Percentiles rank a stretch among this genome's conserved stretches.
Evolutionary conservation across 2,329 filamentous ascomycete genomes (phyloP).

Genomic region (Colletotrichum australisinense): DNA sequence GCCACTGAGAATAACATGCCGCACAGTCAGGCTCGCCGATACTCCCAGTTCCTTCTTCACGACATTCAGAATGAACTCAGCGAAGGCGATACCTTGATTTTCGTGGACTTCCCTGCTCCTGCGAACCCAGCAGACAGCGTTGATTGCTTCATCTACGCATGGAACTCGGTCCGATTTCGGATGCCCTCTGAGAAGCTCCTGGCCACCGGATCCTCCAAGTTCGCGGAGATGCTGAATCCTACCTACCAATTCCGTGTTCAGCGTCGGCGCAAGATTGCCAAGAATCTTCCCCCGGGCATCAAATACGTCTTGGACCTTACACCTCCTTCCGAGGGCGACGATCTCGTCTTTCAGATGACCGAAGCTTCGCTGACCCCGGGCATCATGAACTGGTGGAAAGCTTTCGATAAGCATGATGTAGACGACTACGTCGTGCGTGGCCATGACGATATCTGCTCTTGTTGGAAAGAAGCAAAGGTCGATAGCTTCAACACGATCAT

Average conservation of each 20-base stretch:
- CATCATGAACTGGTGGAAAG: constrained; percentile 66
- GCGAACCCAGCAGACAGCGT: constrained; percentile 34
- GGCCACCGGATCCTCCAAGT: constrained; percentile 58
- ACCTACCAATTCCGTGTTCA: constrained; percentile 52
- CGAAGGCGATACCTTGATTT: constrained; percentile 57
- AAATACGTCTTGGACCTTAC: constrained; percentile 73
- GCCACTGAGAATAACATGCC: constrained; percentile 2
- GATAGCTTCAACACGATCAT: neutral
- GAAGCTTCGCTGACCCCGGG: constrained; percentile 68
- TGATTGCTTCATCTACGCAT: constrained; percentile 50
- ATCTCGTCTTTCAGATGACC: constrained; percentile 68
- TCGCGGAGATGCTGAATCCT: constrained; percentile 57
- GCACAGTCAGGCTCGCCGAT: constrained; percentile 4
- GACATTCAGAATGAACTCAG: constrained; percentile 36
- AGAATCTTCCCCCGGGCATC: constrained; percentile 54
- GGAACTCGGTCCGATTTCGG: constrained; percentile 50
- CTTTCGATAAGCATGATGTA: constrained; percentile 46
- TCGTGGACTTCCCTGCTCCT: constrained; percentile 51
- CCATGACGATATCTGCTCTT: constrained; percentile 54
- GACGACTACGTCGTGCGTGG: constrained; percentile 48
- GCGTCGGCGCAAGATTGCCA: constrained; percentile 50
- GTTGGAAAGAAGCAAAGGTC: constrained; percentile 33
- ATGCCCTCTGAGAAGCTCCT: constrained; percentile 60
- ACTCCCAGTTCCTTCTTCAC: constrained; percentile 33
- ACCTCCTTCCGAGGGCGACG: constrained; percentile 70